Base-by-base conservation (phyloP, 2,329 filamentous ascomycete species). In the Leptographium radiaticola region DNA sequence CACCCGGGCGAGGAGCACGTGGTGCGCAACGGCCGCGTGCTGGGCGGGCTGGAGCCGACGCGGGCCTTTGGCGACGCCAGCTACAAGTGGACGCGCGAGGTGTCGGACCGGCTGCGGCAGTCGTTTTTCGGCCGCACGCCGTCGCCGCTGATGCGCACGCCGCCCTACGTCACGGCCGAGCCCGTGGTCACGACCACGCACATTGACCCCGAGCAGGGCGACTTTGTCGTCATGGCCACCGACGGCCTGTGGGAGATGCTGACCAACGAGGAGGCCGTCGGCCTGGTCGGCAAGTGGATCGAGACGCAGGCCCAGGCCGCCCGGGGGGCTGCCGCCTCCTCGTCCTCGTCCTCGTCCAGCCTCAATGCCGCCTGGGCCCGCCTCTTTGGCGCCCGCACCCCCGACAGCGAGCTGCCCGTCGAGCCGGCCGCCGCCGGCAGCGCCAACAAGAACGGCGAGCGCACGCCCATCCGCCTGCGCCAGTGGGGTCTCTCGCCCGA, bases 211-310 rank as follows among this genome's bases (percentile, higher is more conserved):
- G 81, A 88, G 53, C 87, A 87, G 58, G 90, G 91, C 47, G 93
- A 98, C 66, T 98, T 98, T 63, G 76, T 98, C 13, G 91, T 98
- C 57, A 84, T 98, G 75, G 93, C 93, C 25, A 96, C 93, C 0
- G 93, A 98, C 65, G 93, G 93, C 5, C 76, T 98, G 1, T 98
- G 93, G 93, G 93, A 98, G 70, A 97, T 97, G 93, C 76, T 98
- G 57, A 96, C 89, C 49, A 98, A 97, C 63, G 93, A 98, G 66
- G 93, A 98, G 72, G 93, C 96, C 1, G 87, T 98, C 51, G 93
- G 93, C 0, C 80, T 98, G 2, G 93, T 98, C 6, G 94, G 91
- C 16, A 89, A 95, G 68, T 98, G 93, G 93, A 81, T 98, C 49
- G 93, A 98, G 67, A 81, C 80, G 25, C 86, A 96, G 66, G 71